These are phyloP conservation scores for Cucurbitaria berberidis DNA, from an alignment of 2,329 filamentous ascomycete genomes.

Conservation along the genomic window DNA sequence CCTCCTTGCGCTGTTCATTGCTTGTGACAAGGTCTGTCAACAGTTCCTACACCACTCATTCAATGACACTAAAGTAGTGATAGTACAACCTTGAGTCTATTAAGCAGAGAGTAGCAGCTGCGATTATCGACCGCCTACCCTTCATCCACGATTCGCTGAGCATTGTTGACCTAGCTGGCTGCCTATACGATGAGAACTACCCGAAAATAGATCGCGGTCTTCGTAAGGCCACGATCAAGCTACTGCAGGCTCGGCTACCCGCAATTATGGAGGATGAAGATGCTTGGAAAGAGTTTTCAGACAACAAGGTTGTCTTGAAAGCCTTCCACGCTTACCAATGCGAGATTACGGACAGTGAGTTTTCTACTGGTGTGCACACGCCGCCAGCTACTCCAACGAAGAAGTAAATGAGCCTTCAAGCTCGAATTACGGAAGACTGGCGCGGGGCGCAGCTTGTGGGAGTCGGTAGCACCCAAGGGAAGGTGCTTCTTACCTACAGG, in stretches of 20 bases:
- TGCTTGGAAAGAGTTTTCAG: slow-evolving; percentile 18
- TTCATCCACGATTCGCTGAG: slow-evolving; percentile 21
- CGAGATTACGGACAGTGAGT: neutral
- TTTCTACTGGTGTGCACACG: neutral
- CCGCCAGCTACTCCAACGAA: slow-evolving; percentile 6
- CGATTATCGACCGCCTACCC: slow-evolving; percentile 26
- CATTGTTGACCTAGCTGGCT: slow-evolving; percentile 21
- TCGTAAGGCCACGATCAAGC: slow-evolving; percentile 17
- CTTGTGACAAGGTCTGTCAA: slow-evolving; percentile 27
- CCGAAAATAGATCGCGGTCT: slow-evolving; percentile 24
- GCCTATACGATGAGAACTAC: slow-evolving; percentile 8
- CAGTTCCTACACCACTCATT: neutral
- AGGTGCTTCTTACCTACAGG: too few relatives aligned
- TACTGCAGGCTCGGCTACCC: slow-evolving; percentile 13
- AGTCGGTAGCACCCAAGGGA: neutral
- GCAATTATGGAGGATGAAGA: slow-evolving; percentile 12
- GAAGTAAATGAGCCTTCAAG: neutral
- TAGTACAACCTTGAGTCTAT: slow-evolving; percentile 29
- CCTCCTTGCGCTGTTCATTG: slow-evolving; percentile 24
- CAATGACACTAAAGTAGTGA: neutral
- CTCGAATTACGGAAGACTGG: neutral
- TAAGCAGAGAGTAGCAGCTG: slow-evolving; percentile 16
- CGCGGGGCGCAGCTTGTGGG: neutral
- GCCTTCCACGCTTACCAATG: slow-evolving; percentile 16
- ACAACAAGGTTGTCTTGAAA: slow-evolving; percentile 16